Evolutionary conservation across 148 eudicot species (phyloP).

Genomic region (Rhododendron henanense): DNA sequence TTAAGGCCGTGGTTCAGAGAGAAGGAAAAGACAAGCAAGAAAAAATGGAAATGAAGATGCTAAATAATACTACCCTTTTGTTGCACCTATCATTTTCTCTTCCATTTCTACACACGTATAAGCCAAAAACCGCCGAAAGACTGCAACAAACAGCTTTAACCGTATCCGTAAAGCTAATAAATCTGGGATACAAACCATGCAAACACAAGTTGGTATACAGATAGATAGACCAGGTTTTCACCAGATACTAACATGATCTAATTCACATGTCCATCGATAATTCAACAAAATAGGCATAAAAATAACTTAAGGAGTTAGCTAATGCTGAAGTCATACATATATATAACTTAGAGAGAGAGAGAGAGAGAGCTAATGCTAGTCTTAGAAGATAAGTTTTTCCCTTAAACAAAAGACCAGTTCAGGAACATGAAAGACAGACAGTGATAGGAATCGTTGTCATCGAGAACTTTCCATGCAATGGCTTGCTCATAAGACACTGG

Average conservation of each 20-base stretch:
- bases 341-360: not conserved
- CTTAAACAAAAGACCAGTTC: slow-evolving; percentile 64
- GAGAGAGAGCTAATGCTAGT: not conserved
- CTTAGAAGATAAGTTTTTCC: not conserved
- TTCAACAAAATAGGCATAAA: slow-evolving; percentile 3
- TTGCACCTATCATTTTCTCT: not conserved
- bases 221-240: not conserved
- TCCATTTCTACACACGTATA: not conserved
- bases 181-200: not conserved
- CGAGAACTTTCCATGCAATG: slow-evolving; percentile 54
- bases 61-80: not conserved
- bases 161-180: not conserved
- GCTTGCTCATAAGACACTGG: slow-evolving; percentile 55
- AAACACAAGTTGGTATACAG: not conserved
- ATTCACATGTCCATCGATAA: not conserved
- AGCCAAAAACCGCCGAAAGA: not conserved
- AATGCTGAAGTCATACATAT: not conserved
- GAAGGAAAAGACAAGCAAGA: not conserved
- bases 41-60: not conserved
- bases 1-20: not conserved
- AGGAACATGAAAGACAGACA: slow-evolving; percentile 58
- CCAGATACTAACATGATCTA: not conserved
- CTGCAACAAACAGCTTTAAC: not conserved
- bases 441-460: slow-evolving; percentile 44
- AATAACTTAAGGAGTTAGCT: not conserved